Percentiles rank a stretch among this genome's conserved stretches.
These are phyloP conservation scores for Huntiella savannae DNA, from an alignment of 2,329 filamentous ascomycete species.

Conservation along the genomic window DNA sequence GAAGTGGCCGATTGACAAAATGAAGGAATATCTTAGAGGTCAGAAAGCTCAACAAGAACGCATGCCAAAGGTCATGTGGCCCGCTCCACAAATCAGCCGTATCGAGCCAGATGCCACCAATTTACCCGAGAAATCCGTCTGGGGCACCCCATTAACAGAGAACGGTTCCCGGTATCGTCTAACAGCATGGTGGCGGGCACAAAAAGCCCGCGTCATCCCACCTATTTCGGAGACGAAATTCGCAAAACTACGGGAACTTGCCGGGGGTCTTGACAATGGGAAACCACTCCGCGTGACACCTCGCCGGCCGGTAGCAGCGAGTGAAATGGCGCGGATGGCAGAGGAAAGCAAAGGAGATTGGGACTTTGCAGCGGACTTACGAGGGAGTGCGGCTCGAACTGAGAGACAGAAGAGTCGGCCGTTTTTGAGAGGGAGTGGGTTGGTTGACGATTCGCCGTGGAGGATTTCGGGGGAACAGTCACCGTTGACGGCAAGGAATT, in stretches of 20 bases:
- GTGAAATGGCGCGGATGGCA: constrained; percentile 1
- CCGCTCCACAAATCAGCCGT: constrained; percentile 14
- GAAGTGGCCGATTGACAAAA: constrained; percentile 29
- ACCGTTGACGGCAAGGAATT: constrained; percentile 7
- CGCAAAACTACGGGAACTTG: constrained; percentile 2
- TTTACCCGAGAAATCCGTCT: constrained; percentile 28
- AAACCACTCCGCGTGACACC: constrained; percentile 6
- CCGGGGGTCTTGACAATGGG: constrained; percentile 6
- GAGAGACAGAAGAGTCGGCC: constrained; percentile 9
- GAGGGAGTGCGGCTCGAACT: not conserved
- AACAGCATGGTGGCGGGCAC: constrained; percentile 26
- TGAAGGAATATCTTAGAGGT: constrained; percentile 23
- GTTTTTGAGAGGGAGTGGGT: constrained; percentile 6
- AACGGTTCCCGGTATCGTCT: constrained; percentile 4
- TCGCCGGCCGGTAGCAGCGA: not conserved
- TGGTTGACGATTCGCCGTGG: constrained; percentile 8
- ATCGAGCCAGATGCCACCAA: constrained; percentile 17
- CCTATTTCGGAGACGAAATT: constrained; percentile 9
- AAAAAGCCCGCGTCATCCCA: constrained; percentile 30
- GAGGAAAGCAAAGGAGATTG: not conserved
- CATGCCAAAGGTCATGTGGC: constrained; percentile 15
- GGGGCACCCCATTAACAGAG: constrained; percentile 23
- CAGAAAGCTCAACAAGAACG: constrained; percentile 21
- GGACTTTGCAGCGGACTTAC: constrained; percentile 7
- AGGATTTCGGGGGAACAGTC: constrained; percentile 1